A percentile compares a stretch with the other conserved stretches of the same genome.
phyloP scores from a whole-genome alignment of 1,139 yeast species.

The Saccharomyces hybrid region DNA sequence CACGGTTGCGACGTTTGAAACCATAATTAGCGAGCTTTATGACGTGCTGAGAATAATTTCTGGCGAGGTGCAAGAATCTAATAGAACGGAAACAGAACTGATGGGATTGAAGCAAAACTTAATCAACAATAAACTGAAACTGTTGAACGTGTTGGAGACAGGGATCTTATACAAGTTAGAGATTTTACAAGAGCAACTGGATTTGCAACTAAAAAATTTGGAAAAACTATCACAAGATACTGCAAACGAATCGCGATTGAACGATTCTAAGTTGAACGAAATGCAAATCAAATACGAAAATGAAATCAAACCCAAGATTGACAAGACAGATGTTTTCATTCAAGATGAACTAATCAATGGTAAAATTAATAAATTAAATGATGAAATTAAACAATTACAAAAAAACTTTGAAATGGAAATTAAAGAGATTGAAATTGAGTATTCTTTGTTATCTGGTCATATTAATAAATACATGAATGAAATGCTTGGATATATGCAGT shows the following conservation, averaged over 20 bases:
- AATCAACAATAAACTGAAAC: conserved; percentile 18
- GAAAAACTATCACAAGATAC: conserved; percentile 9
- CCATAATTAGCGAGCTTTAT: conserved; percentile 26
- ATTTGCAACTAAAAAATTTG: conserved; percentile 15
- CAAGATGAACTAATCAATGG: conserved; percentile 21
- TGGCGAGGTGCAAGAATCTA: conserved; percentile 28
- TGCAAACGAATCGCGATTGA: conserved; percentile 10
- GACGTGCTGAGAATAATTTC: conserved; percentile 26
- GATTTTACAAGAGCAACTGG: conserved; percentile 24
- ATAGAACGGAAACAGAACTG: conserved; percentile 21
- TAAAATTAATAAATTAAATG: conserved; percentile 20
- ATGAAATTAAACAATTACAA: conserved; percentile 16
- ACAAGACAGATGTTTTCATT: conserved; percentile 22
- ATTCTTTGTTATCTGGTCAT: conserved; percentile 23
- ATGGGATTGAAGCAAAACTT: conserved; percentile 24
- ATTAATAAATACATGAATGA: conserved; percentile 26
- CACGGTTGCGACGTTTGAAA: conserved; percentile 51
- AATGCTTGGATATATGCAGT: conserved; percentile 17
- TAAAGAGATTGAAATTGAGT: conserved; percentile 25
- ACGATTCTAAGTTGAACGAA: conserved; percentile 16
- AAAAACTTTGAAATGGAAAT: conserved; percentile 20
- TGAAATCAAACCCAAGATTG: conserved; percentile 22
- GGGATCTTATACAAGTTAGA: conserved; percentile 21
- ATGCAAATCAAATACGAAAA: conserved; percentile 20
- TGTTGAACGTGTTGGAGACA: conserved; percentile 18